phyloP scores from a whole-genome alignment of 1,284 basidiomycete species.

The Violaceomyces palustris region DNA sequence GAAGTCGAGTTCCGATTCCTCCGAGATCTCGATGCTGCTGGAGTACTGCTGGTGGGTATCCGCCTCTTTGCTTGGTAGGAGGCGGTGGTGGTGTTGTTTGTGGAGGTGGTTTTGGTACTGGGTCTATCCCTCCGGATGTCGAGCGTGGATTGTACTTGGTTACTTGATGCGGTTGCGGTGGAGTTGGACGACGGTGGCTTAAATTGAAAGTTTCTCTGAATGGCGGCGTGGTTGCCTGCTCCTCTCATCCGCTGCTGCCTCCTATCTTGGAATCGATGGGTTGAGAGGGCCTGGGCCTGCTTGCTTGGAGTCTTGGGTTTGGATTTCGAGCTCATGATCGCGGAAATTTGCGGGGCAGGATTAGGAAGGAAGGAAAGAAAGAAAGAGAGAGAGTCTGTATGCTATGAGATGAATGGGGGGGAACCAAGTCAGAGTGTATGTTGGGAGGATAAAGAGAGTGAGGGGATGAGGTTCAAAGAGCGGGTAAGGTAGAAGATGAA shows the following conservation, averaged over 20 bases:
- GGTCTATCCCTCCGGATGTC: background rate
- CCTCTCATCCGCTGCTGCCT: constrained; percentile 33
- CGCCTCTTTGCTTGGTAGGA: background rate
- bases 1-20: constrained; percentile 2
- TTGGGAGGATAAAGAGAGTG: background rate
- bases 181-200: constrained; percentile 10
- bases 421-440: background rate
- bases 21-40: constrained; percentile 11
- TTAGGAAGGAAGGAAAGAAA: background rate
- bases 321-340: background rate
- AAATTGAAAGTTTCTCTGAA: constrained; percentile 29
- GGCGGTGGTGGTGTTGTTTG: background rate
- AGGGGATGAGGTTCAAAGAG: no score
- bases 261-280: constrained; percentile 22
- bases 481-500: no score
- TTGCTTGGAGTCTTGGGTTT: background rate
- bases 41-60: constrained; percentile 18
- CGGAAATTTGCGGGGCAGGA: background rate
- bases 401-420: no score
- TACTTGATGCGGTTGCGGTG: background rate
- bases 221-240: constrained; percentile 24
- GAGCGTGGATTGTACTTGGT: background rate
- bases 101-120: background rate
- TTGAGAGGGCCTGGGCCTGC: constrained; percentile 8
- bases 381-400: background rate